Evolutionary conservation across 306 rosid species (phyloP).

Genomic region (Cyclanthera cordifolia): DNA sequence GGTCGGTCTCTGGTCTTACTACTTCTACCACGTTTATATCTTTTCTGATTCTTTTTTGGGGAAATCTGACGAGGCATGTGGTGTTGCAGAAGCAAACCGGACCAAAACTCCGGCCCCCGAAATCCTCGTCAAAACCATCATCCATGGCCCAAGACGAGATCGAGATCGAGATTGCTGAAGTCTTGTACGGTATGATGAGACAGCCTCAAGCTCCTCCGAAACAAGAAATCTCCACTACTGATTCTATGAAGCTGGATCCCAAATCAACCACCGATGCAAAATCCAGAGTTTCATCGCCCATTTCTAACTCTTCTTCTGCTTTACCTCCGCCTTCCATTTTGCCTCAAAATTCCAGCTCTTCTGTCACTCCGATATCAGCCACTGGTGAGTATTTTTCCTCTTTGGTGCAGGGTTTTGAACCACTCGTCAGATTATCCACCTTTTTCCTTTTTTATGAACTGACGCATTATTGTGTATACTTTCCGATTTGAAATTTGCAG

Average conservation of each 20-base stretch:
- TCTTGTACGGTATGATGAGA: slow-evolving; percentile 75
- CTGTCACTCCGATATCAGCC: slow-evolving; percentile 38
- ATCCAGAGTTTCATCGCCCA: slow-evolving; percentile 70
- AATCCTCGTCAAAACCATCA: slow-evolving; percentile 44
- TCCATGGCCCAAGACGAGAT: slow-evolving; percentile 67
- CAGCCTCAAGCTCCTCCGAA: slow-evolving; percentile 80
- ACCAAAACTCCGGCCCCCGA: slow-evolving; percentile 56
- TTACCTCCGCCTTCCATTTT: slow-evolving; percentile 21
- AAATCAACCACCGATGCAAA: slow-evolving; percentile 48
- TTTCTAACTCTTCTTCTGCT: slow-evolving; percentile 40
- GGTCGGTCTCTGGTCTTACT: slow-evolving; percentile 37
- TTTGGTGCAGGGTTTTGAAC: no score
- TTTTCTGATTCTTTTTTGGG: slow-evolving; percentile 4
- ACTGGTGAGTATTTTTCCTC: slow-evolving; percentile 44
- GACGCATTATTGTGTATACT: background rate
- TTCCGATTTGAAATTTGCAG: slow-evolving; percentile 24
- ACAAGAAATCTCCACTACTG: slow-evolving; percentile 42
- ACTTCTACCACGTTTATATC: background rate
- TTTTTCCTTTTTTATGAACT: background rate
- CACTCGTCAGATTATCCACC: background rate
- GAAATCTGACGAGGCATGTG: slow-evolving; percentile 22
- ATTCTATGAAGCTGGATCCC: slow-evolving; percentile 45
- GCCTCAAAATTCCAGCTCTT: slow-evolving; percentile 50
- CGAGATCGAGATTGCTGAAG: slow-evolving; percentile 96
- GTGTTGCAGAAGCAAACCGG: slow-evolving; percentile 61